Evolutionary conservation across 805 yeast species (phyloP).

Genomic region (Metschnikowia reukaufii): DNA sequence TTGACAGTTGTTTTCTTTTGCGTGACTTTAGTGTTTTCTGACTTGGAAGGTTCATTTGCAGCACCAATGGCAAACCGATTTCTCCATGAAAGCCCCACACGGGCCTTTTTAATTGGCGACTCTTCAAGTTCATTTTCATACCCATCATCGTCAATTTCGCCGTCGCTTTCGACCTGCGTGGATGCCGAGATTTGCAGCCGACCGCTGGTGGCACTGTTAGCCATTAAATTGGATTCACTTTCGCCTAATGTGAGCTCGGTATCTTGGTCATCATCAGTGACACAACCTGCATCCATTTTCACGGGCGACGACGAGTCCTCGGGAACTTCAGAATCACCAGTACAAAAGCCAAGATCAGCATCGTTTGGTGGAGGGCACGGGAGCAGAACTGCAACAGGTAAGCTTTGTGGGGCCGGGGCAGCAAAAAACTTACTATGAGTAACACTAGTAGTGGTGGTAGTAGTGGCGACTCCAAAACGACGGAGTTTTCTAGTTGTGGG

Average conservation of each 20-base stretch:
- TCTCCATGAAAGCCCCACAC: constrained; percentile 15
- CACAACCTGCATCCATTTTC: constrained; percentile 12
- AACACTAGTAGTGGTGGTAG: not conserved
- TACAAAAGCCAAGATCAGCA: constrained; percentile 17
- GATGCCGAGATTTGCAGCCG: constrained; percentile 10
- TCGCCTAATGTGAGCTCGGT: not conserved
- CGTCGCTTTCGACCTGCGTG: constrained; percentile 14
- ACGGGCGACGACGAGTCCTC: constrained; percentile 31
- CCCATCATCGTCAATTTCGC: constrained; percentile 23
- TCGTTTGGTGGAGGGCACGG: constrained; percentile 5
- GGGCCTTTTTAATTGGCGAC: constrained; percentile 34
- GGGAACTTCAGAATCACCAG: constrained; percentile 36
- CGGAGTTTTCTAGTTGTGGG: constrained; percentile 21
- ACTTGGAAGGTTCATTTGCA: not conserved
- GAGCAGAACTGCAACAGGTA: constrained; percentile 2
- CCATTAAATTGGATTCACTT: constrained; percentile 6
- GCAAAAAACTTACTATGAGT: constrained; percentile 20
- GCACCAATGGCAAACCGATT: constrained; percentile 15
- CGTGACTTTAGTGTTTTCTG: not conserved
- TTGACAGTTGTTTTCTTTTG: constrained; percentile 6
- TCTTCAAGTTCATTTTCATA: constrained; percentile 42
- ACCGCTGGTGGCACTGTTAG: constrained; percentile 9
- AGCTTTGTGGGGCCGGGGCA: not conserved
- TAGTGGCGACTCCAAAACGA: constrained; percentile 6
- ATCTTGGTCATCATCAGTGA: constrained; percentile 21